Evolutionary conservation across 2,329 filamentous ascomycete species (phyloP).

Genomic region (Microdochium bolleyi): DNA sequence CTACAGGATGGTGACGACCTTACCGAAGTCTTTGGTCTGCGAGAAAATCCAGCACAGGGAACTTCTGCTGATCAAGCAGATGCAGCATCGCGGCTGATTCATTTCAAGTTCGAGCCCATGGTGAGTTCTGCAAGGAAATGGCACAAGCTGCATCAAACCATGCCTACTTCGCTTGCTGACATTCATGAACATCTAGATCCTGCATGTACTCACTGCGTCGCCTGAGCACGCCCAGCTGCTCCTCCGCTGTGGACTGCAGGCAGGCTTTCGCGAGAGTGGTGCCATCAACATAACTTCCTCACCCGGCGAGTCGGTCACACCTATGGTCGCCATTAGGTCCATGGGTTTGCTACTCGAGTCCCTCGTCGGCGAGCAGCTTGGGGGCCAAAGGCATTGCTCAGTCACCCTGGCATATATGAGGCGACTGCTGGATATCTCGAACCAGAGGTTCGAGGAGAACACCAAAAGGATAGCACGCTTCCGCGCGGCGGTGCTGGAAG

Average conservation of each 20-base stretch:
- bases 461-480: conserved; percentile 60
- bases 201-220: conserved; percentile 78
- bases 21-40: conserved; percentile 19
- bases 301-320: conserved; percentile 33
- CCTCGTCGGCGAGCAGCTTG: conserved; percentile 55
- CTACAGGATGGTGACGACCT: conserved; percentile 15
- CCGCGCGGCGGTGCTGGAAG: conserved; percentile 35
- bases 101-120: conserved; percentile 94
- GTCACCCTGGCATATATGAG: conserved; percentile 62
- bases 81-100: conserved; percentile 46
- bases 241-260: conserved; percentile 66
- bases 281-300: conserved; percentile 55
- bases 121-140: too few species aligned
- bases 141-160: too few species aligned
- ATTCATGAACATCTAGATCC: conserved; percentile 50
- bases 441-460: conserved; percentile 68
- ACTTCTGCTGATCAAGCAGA: conserved; percentile 9
- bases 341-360: conserved; percentile 78
- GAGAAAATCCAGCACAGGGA: conserved; percentile 11
- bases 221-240: conserved; percentile 66
- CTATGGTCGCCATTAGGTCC: conserved; percentile 79
- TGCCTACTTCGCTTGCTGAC: too few species aligned
- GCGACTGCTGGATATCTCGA: conserved; percentile 60
- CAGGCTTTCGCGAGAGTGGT: conserved; percentile 87
- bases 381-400: conserved; percentile 30